phyloP scores from a whole-genome alignment of 108 stramenopile genomes.

The Asterionellopsis glacialis region DNA sequence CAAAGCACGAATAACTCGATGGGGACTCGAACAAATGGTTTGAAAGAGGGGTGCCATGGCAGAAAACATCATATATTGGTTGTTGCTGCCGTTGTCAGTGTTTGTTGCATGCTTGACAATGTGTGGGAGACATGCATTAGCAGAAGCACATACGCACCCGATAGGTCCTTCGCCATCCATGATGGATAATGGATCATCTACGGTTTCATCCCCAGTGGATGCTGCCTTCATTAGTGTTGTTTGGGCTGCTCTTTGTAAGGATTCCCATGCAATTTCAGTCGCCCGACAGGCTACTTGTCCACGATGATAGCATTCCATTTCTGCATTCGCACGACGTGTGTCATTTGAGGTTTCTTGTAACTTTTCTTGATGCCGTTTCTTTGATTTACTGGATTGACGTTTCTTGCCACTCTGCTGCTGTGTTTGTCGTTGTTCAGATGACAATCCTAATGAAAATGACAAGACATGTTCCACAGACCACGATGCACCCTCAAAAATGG shows the following conservation, averaged over 20 bases:
- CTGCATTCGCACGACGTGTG: constrained; percentile 23
- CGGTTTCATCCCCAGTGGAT: neutral
- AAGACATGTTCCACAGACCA: constrained; percentile 62
- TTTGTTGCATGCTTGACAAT: constrained; percentile 31
- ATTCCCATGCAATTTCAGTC: constrained; percentile 33
- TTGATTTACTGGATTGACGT: constrained; percentile 56
- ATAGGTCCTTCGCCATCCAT: constrained; percentile 47
- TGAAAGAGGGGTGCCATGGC: constrained; percentile 33
- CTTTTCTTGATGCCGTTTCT: constrained; percentile 56
- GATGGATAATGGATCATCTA: neutral
- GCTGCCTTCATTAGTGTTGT: neutral
- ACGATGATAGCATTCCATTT: constrained; percentile 50
- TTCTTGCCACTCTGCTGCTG: constrained; percentile 40
- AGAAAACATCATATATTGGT: constrained; percentile 14
- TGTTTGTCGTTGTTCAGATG: constrained; percentile 18
- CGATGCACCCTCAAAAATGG: constrained; percentile 69
- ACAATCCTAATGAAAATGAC: constrained; percentile 41
- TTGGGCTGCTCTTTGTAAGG: constrained; percentile 18
- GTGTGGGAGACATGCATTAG: constrained; percentile 56
- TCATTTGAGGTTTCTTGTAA: constrained; percentile 40
- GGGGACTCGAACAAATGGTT: constrained; percentile 38
- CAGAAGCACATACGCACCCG: constrained; percentile 47
- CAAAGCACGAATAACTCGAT: constrained; percentile 50
- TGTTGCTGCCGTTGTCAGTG: constrained; percentile 9
- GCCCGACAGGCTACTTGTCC: constrained; percentile 54